A percentile compares a stretch with the other conserved stretches of the same genome.
Evolutionary conservation across 805 yeast genomes (phyloP).

Genomic region (Candida coquimbonensis): DNA sequence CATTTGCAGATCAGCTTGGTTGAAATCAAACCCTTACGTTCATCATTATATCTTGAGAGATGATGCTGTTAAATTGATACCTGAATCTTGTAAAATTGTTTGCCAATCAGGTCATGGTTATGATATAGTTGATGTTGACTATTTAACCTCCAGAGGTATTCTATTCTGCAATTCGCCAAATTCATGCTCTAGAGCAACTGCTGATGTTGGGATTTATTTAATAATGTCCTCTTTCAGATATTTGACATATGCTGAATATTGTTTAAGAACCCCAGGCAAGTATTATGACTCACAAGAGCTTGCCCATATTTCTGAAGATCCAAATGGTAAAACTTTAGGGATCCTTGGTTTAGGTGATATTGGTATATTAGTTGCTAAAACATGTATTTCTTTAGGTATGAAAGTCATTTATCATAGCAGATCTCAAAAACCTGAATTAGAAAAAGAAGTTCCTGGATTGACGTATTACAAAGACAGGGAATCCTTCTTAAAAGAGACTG

Average conservation of each 20-base stretch:
- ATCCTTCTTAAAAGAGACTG: slow-evolving; percentile 22
- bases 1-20: slow-evolving; percentile 32
- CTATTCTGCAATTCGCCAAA: slow-evolving; percentile 34
- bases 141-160: slow-evolving; percentile 26
- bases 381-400: slow-evolving; percentile 38
- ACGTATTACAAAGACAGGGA: slow-evolving; percentile 21
- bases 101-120: slow-evolving; percentile 35
- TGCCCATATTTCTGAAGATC: slow-evolving; percentile 32
- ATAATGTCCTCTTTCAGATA: slow-evolving; percentile 30
- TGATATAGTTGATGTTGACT: slow-evolving; percentile 33
- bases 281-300: slow-evolving; percentile 27
- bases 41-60: slow-evolving; percentile 30
- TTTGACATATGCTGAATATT: slow-evolving; percentile 31
- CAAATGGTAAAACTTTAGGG: slow-evolving; percentile 37
- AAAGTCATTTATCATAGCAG: slow-evolving; percentile 37
- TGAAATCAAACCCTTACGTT: slow-evolving; percentile 32
- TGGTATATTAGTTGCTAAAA: slow-evolving; percentile 35
- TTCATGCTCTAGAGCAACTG: slow-evolving; percentile 33
- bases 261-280: slow-evolving; percentile 27
- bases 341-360: slow-evolving; percentile 43
- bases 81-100: slow-evolving; percentile 29
- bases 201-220: slow-evolving; percentile 31
- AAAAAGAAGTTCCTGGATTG: slow-evolving; percentile 31
- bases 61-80: slow-evolving; percentile 27
- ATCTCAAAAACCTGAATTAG: slow-evolving; percentile 24